Evolutionary conservation across 2,329 filamentous ascomycete genomes (phyloP).

Genomic region (Diaporthe nobilis): DNA sequence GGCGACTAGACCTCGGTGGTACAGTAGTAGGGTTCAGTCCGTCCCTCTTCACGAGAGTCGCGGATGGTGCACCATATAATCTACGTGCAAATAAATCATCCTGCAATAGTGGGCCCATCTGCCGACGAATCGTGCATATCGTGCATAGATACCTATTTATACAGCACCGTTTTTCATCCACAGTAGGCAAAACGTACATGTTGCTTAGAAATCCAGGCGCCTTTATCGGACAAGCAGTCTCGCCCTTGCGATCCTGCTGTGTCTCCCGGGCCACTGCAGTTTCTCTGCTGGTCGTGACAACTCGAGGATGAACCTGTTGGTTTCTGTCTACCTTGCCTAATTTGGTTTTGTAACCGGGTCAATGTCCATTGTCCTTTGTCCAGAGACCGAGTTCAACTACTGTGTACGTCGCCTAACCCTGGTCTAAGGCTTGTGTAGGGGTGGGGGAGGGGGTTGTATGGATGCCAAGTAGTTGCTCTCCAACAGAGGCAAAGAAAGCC

Average conservation of each 20-base stretch:
- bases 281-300: neutral
- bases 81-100: conserved; percentile 7
- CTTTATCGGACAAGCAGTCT: conserved; percentile 10
- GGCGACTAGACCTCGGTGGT: neutral
- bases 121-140: conserved; percentile 22
- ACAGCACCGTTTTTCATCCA: conserved; percentile 16
- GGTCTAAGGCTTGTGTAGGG: neutral
- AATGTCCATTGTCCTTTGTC: neutral
- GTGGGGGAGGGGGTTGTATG: neutral
- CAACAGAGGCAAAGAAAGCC: neutral
- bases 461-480: neutral
- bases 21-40: neutral
- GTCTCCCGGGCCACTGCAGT: neutral
- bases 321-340: neutral
- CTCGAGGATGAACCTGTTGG: neutral
- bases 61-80: neutral
- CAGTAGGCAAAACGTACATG: neutral
- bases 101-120: conserved; percentile 25
- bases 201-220: conserved; percentile 37
- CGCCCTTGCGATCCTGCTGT: neutral
- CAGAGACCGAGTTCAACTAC: neutral
- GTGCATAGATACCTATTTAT: conserved; percentile 24
- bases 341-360: neutral
- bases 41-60: neutral
- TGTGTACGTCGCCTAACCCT: conserved; percentile 7